Conservation (phyloP, 2,329 filamentous ascomycete genomes). For the Talaromyces sp. region DNA sequence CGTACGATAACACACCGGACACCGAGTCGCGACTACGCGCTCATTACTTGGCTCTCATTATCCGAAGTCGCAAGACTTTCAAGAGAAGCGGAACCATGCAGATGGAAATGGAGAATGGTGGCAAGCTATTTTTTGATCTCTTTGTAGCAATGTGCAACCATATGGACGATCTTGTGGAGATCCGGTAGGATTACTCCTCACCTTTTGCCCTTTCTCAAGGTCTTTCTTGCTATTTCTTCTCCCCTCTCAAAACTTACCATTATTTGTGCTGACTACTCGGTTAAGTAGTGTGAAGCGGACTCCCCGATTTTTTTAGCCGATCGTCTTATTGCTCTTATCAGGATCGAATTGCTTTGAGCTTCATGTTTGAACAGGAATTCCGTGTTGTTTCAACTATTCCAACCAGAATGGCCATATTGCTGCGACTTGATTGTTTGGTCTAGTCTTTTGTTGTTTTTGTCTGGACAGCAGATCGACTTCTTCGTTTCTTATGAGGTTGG, state of each 20-base stretch:
- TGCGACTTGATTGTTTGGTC: conserved; percentile 21
- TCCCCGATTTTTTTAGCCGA: conserved; percentile 56
- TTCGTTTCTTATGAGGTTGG: conserved; percentile 51
- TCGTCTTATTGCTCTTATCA: conserved; percentile 13
- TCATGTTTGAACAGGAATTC: conserved; percentile 22
- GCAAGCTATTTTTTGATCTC: conserved; percentile 95
- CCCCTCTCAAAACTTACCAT: conserved; percentile 9
- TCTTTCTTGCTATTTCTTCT: conserved; percentile 16
- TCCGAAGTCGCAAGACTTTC: conserved; percentile 95
- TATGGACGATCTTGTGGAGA: conserved; percentile 91
- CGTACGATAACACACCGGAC: conserved; percentile 93
- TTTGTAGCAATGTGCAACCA: conserved; percentile 99
- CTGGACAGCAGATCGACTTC: conserved; percentile 36
- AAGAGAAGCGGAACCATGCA: conserved; percentile 99
- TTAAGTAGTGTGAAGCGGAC: conserved; percentile 53
- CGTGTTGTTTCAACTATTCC: too few species aligned
- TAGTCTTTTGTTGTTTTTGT: conserved; percentile 24
- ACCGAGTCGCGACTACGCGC: conserved; percentile 89
- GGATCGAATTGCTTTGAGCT: conserved; percentile 36
- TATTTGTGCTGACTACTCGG: conserved; percentile 21
- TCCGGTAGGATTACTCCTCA: conserved; percentile 63
- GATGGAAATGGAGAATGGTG: conserved; percentile 95
- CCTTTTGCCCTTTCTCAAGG: conserved; percentile 10
- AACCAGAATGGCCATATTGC: conserved; percentile 42
- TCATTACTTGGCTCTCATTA: conserved; percentile 96